A percentile compares a stretch with the other conserved stretches of the same genome.
These are phyloP conservation scores for Ustilago vetiveriae DNA, from an alignment of 1,284 basidiomycete species.

Conservation along the genomic window DNA sequence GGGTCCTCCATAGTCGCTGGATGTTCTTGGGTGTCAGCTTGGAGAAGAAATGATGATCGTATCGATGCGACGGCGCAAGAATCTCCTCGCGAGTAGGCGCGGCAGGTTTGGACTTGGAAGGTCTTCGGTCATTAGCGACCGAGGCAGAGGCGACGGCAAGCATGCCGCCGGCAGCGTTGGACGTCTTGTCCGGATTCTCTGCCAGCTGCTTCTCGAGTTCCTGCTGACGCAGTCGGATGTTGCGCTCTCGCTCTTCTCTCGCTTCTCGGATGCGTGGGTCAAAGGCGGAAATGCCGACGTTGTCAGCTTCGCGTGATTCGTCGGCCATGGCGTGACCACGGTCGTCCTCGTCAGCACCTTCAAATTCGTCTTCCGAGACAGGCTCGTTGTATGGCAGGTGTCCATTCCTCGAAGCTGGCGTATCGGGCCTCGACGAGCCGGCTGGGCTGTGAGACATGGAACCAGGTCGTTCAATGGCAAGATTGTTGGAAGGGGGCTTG, in stretches of 20 bases:
- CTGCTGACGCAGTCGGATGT: slow-evolving; percentile 58
- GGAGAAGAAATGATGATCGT: slow-evolving; percentile 63
- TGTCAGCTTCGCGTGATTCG: slow-evolving; percentile 59
- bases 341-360: slow-evolving; percentile 56
- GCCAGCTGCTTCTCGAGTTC: slow-evolving; percentile 59
- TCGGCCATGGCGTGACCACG: slow-evolving; percentile 53
- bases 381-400: slow-evolving; percentile 61
- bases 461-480: slow-evolving; percentile 61
- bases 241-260: slow-evolving; percentile 61
- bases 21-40: slow-evolving; percentile 65
- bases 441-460: slow-evolving; percentile 36
- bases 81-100: slow-evolving; percentile 58
- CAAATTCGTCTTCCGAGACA: slow-evolving; percentile 65
- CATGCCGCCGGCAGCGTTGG: slow-evolving; percentile 38
- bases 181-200: slow-evolving; percentile 51
- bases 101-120: slow-evolving; percentile 22
- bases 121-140: slow-evolving; percentile 17
- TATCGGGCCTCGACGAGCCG: slow-evolving; percentile 53
- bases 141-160: slow-evolving; percentile 45
- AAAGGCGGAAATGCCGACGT: slow-evolving; percentile 58
- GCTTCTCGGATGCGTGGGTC: slow-evolving; percentile 63
- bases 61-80: slow-evolving; percentile 59
- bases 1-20: slow-evolving; percentile 60
- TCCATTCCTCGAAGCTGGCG: slow-evolving; percentile 41
- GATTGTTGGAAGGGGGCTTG: slow-evolving; percentile 52